phyloP scores from a whole-genome alignment of 2,329 filamentous ascomycete genomes.

The Atkinsonella texensis region DNA sequence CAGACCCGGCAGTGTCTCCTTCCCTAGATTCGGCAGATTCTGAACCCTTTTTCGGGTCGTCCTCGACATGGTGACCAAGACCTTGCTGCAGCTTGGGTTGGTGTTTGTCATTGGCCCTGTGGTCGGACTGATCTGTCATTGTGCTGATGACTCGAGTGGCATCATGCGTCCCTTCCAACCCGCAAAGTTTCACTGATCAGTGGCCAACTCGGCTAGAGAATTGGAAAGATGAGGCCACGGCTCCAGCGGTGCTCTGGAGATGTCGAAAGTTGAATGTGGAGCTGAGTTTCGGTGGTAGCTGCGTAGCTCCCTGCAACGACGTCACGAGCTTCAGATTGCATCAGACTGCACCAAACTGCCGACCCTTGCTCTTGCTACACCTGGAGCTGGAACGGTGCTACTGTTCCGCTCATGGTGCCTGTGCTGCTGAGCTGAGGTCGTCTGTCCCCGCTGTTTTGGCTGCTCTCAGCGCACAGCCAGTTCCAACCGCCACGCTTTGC shows the following conservation, averaged over 20 bases:
- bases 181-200: not conserved
- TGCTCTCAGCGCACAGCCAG: too few species aligned
- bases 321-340: slow-evolving; percentile 14
- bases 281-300: not conserved
- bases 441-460: too few species aligned
- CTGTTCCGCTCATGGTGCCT: too few species aligned
- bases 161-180: slow-evolving; percentile 3
- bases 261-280: not conserved
- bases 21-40: not conserved
- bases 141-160: slow-evolving; percentile 1
- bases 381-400: not conserved
- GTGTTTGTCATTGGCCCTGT: not conserved
- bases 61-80: not conserved
- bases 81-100: not conserved
- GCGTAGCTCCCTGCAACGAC: slow-evolving; percentile 3
- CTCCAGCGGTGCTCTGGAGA: not conserved
- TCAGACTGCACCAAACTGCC: not conserved
- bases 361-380: not conserved
- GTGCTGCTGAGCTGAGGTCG: too few species aligned
- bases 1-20: not conserved
- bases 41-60: not conserved
- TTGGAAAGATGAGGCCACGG: not conserved
- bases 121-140: slow-evolving; percentile 8
- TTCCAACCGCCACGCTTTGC: too few species aligned
- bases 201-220: not conserved